A percentile compares a stretch with the other conserved stretches of the same genome.
phyloP scores from a whole-genome alignment of 768 basidiomycete genomes.

The Mycena floridula region DNA sequence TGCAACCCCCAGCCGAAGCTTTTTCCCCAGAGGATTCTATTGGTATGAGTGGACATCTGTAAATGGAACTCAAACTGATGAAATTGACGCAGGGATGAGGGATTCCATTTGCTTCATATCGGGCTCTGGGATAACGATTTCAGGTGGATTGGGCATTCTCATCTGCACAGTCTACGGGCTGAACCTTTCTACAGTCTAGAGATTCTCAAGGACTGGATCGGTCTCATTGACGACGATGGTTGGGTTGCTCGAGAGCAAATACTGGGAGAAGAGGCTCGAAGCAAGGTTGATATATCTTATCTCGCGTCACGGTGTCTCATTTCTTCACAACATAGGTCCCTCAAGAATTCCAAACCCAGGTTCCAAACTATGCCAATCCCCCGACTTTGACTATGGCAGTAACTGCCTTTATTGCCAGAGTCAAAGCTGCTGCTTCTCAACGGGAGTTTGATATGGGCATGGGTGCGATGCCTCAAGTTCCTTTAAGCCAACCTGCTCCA shows the following conservation, averaged over 20 bases:
- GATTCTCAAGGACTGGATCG: conserved; percentile 86
- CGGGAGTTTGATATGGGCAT: conserved; percentile 61
- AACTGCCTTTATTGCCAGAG: conserved; percentile 79
- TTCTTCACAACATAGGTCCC: conserved; percentile 56
- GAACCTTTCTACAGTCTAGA: conserved; percentile 50
- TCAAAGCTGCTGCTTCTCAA: conserved; percentile 39
- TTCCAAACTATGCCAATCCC: conserved; percentile 91
- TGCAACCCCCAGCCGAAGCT: conserved; percentile 92
- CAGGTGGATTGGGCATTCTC: conserved; percentile 31
- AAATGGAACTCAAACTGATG: not conserved
- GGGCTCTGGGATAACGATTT: conserved; percentile 93
- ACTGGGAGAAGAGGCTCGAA: conserved; percentile 92
- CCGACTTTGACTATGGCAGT: conserved; percentile 93
- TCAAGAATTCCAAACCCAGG: conserved; percentile 84
- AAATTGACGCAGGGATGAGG: conserved; percentile 73
- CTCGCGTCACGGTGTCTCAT: not conserved
- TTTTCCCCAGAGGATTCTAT: conserved; percentile 97
- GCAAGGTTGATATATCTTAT: conserved; percentile 50
- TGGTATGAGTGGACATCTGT: conserved; percentile 55
- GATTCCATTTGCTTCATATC: conserved; percentile 90
- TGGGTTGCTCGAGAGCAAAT: conserved; percentile 98
- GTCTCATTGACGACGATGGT: conserved; percentile 87
- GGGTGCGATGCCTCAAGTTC: conserved; percentile 47
- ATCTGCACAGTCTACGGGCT: not conserved
- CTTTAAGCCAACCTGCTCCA: conserved; percentile 26